A percentile compares a stretch with the other conserved stretches of the same genome.
Conservation (phyloP, 306 rosid species). For the Carpinus fangiana region DNA sequence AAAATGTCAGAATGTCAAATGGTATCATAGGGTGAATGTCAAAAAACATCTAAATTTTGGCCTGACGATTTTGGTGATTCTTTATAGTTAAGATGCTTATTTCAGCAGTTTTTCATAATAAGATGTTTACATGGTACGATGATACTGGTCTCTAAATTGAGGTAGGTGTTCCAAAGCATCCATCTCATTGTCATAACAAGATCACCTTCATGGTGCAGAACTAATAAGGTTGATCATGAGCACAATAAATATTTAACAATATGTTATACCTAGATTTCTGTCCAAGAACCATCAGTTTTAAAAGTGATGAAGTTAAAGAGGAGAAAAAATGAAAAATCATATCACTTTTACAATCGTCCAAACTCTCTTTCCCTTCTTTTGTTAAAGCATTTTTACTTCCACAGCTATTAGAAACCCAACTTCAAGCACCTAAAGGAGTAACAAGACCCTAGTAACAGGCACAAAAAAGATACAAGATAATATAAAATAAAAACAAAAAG, state of each 20-base stretch:
- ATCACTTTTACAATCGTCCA: not conserved
- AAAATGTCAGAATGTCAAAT: not conserved
- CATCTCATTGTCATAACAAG: not conserved
- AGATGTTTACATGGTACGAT: not conserved
- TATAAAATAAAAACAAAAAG: slow-evolving; percentile 5
- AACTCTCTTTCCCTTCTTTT: slow-evolving; percentile 8
- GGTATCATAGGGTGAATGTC: not conserved
- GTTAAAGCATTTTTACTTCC: not conserved
- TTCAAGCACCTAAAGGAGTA: not conserved
- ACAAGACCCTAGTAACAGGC: not conserved
- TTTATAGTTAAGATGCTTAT: not conserved
- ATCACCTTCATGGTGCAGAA: not conserved
- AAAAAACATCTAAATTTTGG: not conserved
- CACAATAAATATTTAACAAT: not conserved
- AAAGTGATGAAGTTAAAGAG: not conserved
- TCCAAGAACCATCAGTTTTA: not conserved
- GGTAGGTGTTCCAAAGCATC: not conserved
- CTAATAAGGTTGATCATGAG: not conserved
- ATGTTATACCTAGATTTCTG: not conserved
- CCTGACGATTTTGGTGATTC: not conserved
- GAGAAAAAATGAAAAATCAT: not conserved
- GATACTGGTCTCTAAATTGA: not conserved
- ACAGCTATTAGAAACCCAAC: not conserved
- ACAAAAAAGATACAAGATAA: slow-evolving; percentile 6
- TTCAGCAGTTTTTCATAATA: not conserved